Evolutionary conservation across 1,139 yeast genomes (phyloP), one percentile per base, ranked within the genome.

Genomic region (Pneumocystis murina): DNA sequence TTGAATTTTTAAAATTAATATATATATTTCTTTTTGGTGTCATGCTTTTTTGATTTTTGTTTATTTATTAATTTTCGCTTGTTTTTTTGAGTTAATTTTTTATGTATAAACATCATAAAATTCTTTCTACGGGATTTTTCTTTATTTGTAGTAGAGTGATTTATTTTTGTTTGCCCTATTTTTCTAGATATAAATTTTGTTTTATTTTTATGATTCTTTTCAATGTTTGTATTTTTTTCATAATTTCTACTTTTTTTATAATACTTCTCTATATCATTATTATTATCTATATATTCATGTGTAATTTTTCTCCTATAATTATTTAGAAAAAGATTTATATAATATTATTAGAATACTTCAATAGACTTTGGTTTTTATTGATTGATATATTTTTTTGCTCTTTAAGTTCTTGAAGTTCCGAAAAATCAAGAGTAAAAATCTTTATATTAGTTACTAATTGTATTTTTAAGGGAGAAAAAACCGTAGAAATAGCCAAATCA

Each of bases 91-190:
- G 92, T 97, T 63, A 88, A 84, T 71, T 84, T 83, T 78, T 92
- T 92, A 77, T 92, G 99, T 70, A 92, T 87, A 91, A 87, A 87
- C 99, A 92, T 92, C 73, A 94, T 92, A 74, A 90, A 92, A 77
- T 92, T 94, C 96, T 92, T 92, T 90, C 89, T 89, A 75, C 97
- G 82, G 28, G 91, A 95, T 83, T 92, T 92, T 75, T 94, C 97
- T 76, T 84, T 84, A 76, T 92, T 92, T 17, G 99, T 94, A 24
- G 97, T 91, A 59, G 96, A 87, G 72, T 86, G 96, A 67, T 77
- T 79, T 60, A 85, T 92, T 17, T 71, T 73, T 58, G 70, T 71
- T 75, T 90, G 82, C 76, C 84, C 84, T 70, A 96, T 95, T 77
- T 84, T 86, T 73, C 85, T 83, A 20, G 96, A 86, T 40, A 97